Conservation (phyloP, 179 eudicot genomes). For the Gypsophila paniculata region DNA sequence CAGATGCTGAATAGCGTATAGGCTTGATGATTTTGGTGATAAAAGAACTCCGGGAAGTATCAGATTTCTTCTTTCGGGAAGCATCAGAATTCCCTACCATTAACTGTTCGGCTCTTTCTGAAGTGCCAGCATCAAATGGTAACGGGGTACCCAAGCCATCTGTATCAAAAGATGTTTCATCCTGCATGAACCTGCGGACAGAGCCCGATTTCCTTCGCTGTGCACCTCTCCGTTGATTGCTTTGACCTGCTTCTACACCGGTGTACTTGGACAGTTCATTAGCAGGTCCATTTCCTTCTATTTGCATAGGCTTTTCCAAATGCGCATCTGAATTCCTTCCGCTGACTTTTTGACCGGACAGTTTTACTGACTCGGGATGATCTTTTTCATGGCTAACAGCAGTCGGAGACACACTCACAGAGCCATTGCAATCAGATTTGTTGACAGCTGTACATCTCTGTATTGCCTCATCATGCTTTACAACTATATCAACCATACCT, state of each 20-base stretch:
- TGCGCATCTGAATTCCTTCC: slow-evolving; percentile 23
- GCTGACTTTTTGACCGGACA: slow-evolving; percentile 25
- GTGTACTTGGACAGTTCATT: slow-evolving; percentile 42
- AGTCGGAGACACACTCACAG: slow-evolving; percentile 29
- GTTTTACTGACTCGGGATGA: slow-evolving; percentile 13
- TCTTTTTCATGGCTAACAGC: slow-evolving; percentile 38
- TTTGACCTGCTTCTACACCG: slow-evolving; percentile 40
- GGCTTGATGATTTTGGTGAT: slow-evolving; percentile 74
- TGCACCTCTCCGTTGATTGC: slow-evolving; percentile 61
- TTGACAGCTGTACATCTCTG: slow-evolving; percentile 29
- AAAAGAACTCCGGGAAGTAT: slow-evolving; percentile 36
- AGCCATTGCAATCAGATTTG: slow-evolving; percentile 35
- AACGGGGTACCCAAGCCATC: slow-evolving; percentile 34
- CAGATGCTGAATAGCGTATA: slow-evolving; percentile 59
- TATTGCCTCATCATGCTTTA: slow-evolving; percentile 26
- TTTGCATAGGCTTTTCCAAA: slow-evolving; percentile 28
- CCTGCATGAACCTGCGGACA: slow-evolving; percentile 72
- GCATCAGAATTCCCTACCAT: slow-evolving; percentile 36
- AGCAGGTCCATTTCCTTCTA: slow-evolving; percentile 36
- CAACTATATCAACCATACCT: slow-evolving; percentile 27
- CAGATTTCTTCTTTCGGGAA: slow-evolving; percentile 41
- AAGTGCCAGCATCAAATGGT: slow-evolving; percentile 28
- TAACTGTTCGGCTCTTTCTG: slow-evolving; percentile 32
- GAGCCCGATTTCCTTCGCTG: slow-evolving; percentile 83
- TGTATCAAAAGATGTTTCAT: slow-evolving; percentile 25